A percentile compares a stretch with the other conserved stretches of the same genome.
These are phyloP conservation scores for Metschnikowia cubensis DNA, from an alignment of 805 yeast genomes.

Conservation along the genomic window DNA sequence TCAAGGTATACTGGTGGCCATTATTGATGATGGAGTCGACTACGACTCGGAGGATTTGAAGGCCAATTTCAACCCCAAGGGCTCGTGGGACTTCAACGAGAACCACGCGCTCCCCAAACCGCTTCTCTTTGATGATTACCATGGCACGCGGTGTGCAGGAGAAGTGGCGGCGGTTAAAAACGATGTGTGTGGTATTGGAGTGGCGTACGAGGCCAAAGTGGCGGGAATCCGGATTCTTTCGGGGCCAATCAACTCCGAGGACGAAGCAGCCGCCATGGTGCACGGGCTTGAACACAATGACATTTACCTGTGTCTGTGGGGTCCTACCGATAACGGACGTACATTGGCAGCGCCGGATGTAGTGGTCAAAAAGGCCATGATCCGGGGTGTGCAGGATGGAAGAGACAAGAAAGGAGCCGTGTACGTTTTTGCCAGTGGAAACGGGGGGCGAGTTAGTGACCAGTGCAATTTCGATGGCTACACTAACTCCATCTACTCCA, in stretches of 20 bases:
- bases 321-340: slow-evolving; percentile 90
- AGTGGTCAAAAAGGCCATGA: slow-evolving; percentile 73
- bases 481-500: slow-evolving; percentile 90
- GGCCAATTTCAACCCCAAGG: slow-evolving; percentile 65
- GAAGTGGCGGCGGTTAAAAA: slow-evolving; percentile 91
- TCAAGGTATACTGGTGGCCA: slow-evolving; percentile 74
- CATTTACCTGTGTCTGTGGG: slow-evolving; percentile 97
- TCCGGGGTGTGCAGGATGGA: slow-evolving; percentile 83
- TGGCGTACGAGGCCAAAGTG: slow-evolving; percentile 83
- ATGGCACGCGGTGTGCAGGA: slow-evolving; percentile 97
- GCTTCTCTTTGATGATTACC: slow-evolving; percentile 73
- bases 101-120: slow-evolving; percentile 77
- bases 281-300: slow-evolving; percentile 81
- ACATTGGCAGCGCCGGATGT: slow-evolving; percentile 82
- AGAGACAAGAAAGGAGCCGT: slow-evolving; percentile 77
- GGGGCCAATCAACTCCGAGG: slow-evolving; percentile 73
- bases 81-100: slow-evolving; percentile 92
- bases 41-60: slow-evolving; percentile 69
- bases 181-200: slow-evolving; percentile 91
- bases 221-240: slow-evolving; percentile 88
- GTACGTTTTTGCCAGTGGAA: slow-evolving; percentile 94
- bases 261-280: slow-evolving; percentile 86
- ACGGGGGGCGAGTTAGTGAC: slow-evolving; percentile 80
- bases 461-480: slow-evolving; percentile 97
- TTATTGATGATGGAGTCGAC: slow-evolving; percentile 94